phyloP scores from a whole-genome alignment of 2,329 filamentous ascomycete genomes.

The Neonectria hederae region DNA sequence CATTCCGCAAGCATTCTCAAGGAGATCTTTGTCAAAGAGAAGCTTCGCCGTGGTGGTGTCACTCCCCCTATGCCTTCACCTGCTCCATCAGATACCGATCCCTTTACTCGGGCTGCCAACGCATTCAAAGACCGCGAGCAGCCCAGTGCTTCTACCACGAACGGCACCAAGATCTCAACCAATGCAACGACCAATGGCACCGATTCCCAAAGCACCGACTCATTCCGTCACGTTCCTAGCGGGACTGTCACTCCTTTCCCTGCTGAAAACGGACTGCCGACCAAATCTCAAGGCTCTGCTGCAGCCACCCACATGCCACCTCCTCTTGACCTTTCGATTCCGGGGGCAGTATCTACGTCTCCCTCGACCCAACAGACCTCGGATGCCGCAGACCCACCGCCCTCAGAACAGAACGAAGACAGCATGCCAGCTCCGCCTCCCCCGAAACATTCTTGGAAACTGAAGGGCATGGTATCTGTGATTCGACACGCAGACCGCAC shows the following conservation, averaged over 20 bases:
- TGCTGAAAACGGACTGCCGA: constrained; percentile 44
- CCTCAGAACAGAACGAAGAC: constrained; percentile 41
- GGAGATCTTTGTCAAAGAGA: constrained; percentile 88
- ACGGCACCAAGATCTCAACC: constrained; percentile 44
- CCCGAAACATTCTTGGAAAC: constrained; percentile 94
- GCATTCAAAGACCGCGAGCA: constrained; percentile 54
- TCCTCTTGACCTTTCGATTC: constrained; percentile 43
- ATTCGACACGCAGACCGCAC: constrained; percentile 97
- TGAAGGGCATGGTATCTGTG: constrained; percentile 97
- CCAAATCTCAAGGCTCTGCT: constrained; percentile 49
- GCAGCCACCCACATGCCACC: constrained; percentile 49
- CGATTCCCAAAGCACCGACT: constrained; percentile 42
- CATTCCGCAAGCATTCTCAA: constrained; percentile 86
- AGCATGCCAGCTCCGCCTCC: constrained; percentile 69
- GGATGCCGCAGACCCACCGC: constrained; percentile 48
- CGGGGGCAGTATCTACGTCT: constrained; percentile 45
- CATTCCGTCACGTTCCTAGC: constrained; percentile 36
- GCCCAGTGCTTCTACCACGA: constrained; percentile 26
- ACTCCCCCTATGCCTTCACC: constrained; percentile 63
- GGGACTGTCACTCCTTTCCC: constrained; percentile 45
- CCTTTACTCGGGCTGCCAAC: constrained; percentile 47
- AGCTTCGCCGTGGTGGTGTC: constrained; percentile 70
- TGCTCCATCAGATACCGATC: constrained; percentile 55
- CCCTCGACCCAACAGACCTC: constrained; percentile 39
- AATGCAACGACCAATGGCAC: constrained; percentile 30